These are phyloP conservation scores for Leishmania mexicana DNA, from an alignment of 208 protist species.

Conservation along the genomic window DNA sequence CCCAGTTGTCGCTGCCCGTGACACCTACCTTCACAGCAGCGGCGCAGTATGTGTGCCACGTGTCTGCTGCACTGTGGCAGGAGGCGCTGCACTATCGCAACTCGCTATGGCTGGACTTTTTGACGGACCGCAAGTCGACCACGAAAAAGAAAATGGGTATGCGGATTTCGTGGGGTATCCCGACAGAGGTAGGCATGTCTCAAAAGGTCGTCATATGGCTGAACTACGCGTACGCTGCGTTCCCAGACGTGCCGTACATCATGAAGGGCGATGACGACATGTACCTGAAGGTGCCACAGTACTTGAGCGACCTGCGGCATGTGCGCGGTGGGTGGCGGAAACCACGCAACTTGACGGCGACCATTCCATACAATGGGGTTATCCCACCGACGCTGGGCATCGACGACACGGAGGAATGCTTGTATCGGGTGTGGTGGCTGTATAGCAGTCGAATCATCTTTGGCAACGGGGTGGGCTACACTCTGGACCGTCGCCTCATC, in stretches of 20 bases:
- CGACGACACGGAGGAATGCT: background rate
- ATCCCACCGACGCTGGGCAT: background rate
- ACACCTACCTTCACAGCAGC: slow-evolving; percentile 1
- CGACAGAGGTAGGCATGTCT: slow-evolving; percentile 34
- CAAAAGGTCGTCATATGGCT: slow-evolving; percentile 43
- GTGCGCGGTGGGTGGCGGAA: background rate
- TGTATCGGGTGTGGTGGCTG: background rate
- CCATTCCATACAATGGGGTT: background rate
- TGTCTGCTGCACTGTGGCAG: slow-evolving; percentile 26
- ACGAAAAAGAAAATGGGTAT: slow-evolving; percentile 28
- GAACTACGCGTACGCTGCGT: slow-evolving; percentile 34
- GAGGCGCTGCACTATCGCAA: slow-evolving; percentile 31
- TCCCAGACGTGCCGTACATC: slow-evolving; percentile 37
- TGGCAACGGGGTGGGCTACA: background rate
- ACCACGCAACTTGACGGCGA: background rate
- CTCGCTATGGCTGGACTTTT: slow-evolving; percentile 29
- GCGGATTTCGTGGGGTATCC: slow-evolving; percentile 26
- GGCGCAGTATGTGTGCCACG: slow-evolving; percentile 13
- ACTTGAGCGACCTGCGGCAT: slow-evolving; percentile 36
- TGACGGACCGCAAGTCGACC: slow-evolving; percentile 27
- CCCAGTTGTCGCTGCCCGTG: background rate
- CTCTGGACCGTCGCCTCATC: background rate
- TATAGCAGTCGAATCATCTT: background rate
- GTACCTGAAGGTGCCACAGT: slow-evolving; percentile 55
- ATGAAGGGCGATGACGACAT: slow-evolving; percentile 57